Conservation (phyloP, 2,329 filamentous ascomycete genomes). For the Trichoderma endophyticum region DNA sequence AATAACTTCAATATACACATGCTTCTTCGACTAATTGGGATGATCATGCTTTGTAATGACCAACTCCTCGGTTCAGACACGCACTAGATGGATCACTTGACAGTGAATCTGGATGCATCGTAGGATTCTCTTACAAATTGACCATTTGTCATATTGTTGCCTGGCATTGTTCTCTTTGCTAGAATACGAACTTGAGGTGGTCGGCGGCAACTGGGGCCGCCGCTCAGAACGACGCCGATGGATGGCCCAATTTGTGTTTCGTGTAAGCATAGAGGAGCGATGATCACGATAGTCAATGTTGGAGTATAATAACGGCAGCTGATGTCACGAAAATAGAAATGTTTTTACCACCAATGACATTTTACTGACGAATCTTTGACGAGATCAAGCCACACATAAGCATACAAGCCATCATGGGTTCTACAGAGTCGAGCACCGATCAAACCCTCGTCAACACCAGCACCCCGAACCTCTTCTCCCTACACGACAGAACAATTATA, state of each 20-base stretch:
- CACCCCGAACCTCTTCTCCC: slow-evolving; percentile 10
- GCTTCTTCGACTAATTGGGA: neutral
- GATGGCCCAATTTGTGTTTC: neutral
- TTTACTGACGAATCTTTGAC: neutral
- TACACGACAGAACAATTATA: slow-evolving; percentile 13
- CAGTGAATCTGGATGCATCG: neutral
- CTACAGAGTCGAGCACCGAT: neutral
- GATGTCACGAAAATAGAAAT: neutral
- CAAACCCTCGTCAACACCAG: neutral
- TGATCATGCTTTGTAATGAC: neutral
- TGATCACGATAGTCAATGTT: neutral
- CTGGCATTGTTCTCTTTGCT: neutral
- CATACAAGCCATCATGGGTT: neutral
- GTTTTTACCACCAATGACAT: neutral
- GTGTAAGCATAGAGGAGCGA: neutral
- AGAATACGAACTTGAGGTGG: neutral
- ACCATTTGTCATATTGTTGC: neutral
- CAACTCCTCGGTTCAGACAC: neutral
- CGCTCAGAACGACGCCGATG: neutral
- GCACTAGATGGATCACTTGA: neutral
- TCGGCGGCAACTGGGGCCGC: slow-evolving; percentile 15
- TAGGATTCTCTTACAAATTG: neutral
- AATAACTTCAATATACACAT: neutral
- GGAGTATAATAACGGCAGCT: neutral
- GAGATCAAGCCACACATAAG: neutral